phyloP scores from a whole-genome alignment of 2,329 filamentous ascomycete genomes.

The Stemphylium vesicarium region DNA sequence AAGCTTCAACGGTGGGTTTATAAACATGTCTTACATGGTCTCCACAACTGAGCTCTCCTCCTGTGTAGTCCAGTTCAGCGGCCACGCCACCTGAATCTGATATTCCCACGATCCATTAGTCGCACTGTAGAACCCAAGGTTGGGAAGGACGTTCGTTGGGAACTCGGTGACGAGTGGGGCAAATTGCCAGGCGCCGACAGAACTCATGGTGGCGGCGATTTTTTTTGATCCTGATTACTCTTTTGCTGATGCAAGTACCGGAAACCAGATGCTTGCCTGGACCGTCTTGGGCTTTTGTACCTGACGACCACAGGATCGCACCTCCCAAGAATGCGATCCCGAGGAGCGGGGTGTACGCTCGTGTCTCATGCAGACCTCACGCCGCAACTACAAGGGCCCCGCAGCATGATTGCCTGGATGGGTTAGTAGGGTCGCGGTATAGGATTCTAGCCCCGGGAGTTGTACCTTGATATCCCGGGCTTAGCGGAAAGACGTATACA shows the following conservation, averaged over 20 bases:
- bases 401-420: not conserved
- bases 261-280: not conserved
- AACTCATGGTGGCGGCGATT: constrained; percentile 16
- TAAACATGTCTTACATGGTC: constrained; percentile 32
- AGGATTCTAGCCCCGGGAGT: constrained; percentile 15
- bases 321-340: not conserved
- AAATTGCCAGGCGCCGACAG: constrained; percentile 39
- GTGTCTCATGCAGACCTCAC: constrained; percentile 8
- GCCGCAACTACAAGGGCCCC: constrained; percentile 8
- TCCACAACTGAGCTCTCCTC: constrained; percentile 33
- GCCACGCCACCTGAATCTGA: constrained; percentile 43
- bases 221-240: not conserved
- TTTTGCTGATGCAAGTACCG: not conserved
- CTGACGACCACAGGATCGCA: not conserved
- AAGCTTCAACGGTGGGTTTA: no score
- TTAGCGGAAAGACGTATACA: constrained; percentile 8
- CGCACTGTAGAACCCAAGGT: constrained; percentile 38
- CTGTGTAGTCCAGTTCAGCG: constrained; percentile 41
- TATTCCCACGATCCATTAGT: constrained; percentile 45
- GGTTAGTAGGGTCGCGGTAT: constrained; percentile 13
- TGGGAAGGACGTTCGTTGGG: constrained; percentile 34
- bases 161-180: constrained; percentile 33
- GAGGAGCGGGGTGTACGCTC: constrained; percentile 10
- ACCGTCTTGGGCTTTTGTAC: constrained; percentile 5
- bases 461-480: constrained; percentile 9